Conservation (phyloP, 2,329 filamentous ascomycete species). For the Diaporthe eres region DNA sequence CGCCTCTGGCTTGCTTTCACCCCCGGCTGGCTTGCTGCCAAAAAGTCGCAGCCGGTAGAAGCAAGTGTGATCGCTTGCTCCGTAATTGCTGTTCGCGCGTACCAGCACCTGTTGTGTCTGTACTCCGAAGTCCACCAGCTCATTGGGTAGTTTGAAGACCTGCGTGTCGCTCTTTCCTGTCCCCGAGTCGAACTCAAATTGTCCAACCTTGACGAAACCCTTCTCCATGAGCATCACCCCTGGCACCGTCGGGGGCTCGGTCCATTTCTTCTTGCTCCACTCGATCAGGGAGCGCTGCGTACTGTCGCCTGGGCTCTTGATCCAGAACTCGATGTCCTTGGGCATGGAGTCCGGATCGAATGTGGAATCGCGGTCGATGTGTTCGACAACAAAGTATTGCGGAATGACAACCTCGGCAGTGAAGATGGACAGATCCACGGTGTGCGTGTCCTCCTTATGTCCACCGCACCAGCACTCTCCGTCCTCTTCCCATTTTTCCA, state of each 20-base stretch:
- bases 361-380: slow-evolving; percentile 74
- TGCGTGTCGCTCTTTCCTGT: slow-evolving; percentile 58
- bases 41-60: slow-evolving; percentile 75
- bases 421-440: slow-evolving; percentile 76
- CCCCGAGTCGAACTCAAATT: slow-evolving; percentile 67
- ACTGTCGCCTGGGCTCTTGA: slow-evolving; percentile 64
- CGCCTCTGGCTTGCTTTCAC: slow-evolving; percentile 8
- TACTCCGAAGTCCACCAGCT: slow-evolving; percentile 63
- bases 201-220: slow-evolving; percentile 69
- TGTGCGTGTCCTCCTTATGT: slow-evolving; percentile 61
- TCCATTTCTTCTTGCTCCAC: slow-evolving; percentile 61
- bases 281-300: slow-evolving; percentile 57
- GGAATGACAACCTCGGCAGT: slow-evolving; percentile 73
- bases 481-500: slow-evolving; percentile 80
- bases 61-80: slow-evolving; percentile 71
- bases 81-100: slow-evolving; percentile 71
- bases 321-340: slow-evolving; percentile 79
- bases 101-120: slow-evolving; percentile 68
- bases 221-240: slow-evolving; percentile 51
- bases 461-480: slow-evolving; percentile 91
- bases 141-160: slow-evolving; percentile 66
- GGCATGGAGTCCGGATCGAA: slow-evolving; percentile 75
- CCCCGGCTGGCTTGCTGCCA: slow-evolving; percentile 55
- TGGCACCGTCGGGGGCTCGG: slow-evolving; percentile 45
- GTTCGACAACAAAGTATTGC: slow-evolving; percentile 79